phyloP scores from a whole-genome alignment of 306 rosid genomes.

The cucumber (Cucumis sativus) region DNA sequence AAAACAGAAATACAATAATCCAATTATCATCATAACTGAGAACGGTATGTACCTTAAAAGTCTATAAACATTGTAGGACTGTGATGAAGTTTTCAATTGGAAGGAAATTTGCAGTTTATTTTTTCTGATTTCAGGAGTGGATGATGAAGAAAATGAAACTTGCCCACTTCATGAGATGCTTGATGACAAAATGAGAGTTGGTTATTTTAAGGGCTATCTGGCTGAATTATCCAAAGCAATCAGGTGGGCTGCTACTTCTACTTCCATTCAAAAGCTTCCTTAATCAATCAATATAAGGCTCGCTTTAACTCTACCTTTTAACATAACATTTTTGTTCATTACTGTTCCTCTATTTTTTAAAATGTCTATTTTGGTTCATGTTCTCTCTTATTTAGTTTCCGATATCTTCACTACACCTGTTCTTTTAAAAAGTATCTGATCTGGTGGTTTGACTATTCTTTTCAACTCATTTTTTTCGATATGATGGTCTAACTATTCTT shows the following conservation, averaged over 20 bases:
- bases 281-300: not conserved
- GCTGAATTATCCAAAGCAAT: constrained; percentile 63
- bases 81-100: not conserved
- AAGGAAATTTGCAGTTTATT: not conserved
- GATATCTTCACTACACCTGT: too few species aligned
- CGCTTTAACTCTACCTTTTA: not conserved
- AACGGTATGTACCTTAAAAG: constrained; percentile 42
- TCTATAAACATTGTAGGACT: not conserved
- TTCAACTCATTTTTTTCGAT: too few species aligned
- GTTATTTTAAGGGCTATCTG: constrained; percentile 52
- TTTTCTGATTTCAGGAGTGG: constrained; percentile 54
- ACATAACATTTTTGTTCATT: not conserved
- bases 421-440: too few species aligned
- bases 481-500: too few species aligned
- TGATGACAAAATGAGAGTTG: constrained; percentile 71
- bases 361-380: too few species aligned
- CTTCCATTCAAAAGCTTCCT: not conserved
- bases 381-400: too few species aligned
- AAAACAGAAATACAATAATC: constrained; percentile 45
- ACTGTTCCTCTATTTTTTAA: too few species aligned
- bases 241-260: constrained; percentile 34
- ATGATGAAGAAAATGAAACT: constrained; percentile 59
- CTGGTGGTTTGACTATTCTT: too few species aligned
- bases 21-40: constrained; percentile 61
- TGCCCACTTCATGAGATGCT: constrained; percentile 55